Base-by-base conservation (phyloP, 2,329 filamentous ascomycete genomes). In the Penicillium sp. region DNA sequence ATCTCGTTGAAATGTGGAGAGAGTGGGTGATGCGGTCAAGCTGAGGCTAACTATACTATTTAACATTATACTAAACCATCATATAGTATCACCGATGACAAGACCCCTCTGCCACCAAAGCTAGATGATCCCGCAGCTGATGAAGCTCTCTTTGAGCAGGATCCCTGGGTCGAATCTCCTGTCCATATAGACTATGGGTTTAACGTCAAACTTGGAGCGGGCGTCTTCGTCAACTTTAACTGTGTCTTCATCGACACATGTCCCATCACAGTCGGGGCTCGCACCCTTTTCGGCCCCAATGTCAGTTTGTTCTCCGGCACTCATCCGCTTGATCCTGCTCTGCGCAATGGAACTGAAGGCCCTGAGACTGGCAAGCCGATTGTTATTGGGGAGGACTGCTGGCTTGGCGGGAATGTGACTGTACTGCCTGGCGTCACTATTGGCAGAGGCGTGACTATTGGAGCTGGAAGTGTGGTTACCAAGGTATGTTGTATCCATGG, bases 381-480 rank as follows among this genome's bases (percentile, higher is more conserved):
- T 60, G 82, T 79, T 35, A 86, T 96, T 53, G 90, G 88, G 0
- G 87, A 91, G 62, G 91, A 96, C 76, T 90, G 89, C 75, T 91
- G 90, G 90, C 75, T 93, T 31, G 89, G 87, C 1, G 89, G 89
- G 0, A 88, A 87, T 68, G 86, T 86, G 6, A 84, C 81, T 23
- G 84, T 96, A 19, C 77, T 93, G 43, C 86, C 90, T 0, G 91
- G 91, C 0, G 86, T 96, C 25, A 93, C 83, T 1, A 88, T 96
- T 62, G 91, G 92, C 0, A 81, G 82, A 54, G 91, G 91, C 0
- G 81, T 79, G 5, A 89, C 87, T 0, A 82, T 96, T 59, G 92
- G 90, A 1, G 91, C 92, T 1, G 90, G 89, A 1, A 91, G 88
- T 70, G 89, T 95, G 4, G 91, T 96, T 25, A 94, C 90, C 2